These are phyloP conservation scores for Mycena vulgaris DNA, from an alignment of 768 basidiomycete genomes.

Conservation along the genomic window DNA sequence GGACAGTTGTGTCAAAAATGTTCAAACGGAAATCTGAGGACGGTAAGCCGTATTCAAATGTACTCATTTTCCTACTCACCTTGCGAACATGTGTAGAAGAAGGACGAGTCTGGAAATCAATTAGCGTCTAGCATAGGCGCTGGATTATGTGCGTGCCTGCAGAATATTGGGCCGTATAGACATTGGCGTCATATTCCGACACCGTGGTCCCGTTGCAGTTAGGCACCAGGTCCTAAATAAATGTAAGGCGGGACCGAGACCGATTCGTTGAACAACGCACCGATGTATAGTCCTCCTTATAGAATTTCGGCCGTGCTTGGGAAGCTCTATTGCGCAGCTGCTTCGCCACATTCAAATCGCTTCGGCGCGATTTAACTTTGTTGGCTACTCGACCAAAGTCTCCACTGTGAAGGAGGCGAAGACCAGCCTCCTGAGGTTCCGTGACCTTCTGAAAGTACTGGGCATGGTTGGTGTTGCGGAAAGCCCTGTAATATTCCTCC, in stretches of 20 bases:
- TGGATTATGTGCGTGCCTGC: constrained; percentile 59
- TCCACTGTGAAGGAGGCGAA: constrained; percentile 78
- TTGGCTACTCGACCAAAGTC: constrained; percentile 82
- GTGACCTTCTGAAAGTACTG: constrained; percentile 55
- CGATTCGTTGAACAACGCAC: constrained; percentile 55
- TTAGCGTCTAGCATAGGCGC: neutral
- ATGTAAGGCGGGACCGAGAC: neutral
- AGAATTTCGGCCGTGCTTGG: constrained; percentile 49
- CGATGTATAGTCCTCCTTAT: constrained; percentile 68
- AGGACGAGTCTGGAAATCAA: constrained; percentile 76
- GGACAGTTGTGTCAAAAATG: constrained; percentile 84
- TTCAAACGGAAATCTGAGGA: constrained; percentile 88
- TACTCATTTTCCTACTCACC: constrained; percentile 56
- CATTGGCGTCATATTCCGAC: constrained; percentile 77
- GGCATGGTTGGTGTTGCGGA: constrained; percentile 44
- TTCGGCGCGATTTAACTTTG: constrained; percentile 61
- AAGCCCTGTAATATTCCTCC: constrained; percentile 45
- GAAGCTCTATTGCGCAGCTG: constrained; percentile 61
- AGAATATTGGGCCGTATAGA: constrained; percentile 91
- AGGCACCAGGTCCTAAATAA: constrained; percentile 77
- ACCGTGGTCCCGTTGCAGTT: constrained; percentile 88
- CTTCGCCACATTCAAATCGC: constrained; percentile 64
- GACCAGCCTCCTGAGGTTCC: constrained; percentile 75
- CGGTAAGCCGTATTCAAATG: constrained; percentile 6
- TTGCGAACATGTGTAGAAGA: constrained; percentile 95